Evolutionary conservation across 139 green algal genomes (phyloP), one percentile per base, ranked within the genome.

Genomic region (Asterochloris erici): DNA sequence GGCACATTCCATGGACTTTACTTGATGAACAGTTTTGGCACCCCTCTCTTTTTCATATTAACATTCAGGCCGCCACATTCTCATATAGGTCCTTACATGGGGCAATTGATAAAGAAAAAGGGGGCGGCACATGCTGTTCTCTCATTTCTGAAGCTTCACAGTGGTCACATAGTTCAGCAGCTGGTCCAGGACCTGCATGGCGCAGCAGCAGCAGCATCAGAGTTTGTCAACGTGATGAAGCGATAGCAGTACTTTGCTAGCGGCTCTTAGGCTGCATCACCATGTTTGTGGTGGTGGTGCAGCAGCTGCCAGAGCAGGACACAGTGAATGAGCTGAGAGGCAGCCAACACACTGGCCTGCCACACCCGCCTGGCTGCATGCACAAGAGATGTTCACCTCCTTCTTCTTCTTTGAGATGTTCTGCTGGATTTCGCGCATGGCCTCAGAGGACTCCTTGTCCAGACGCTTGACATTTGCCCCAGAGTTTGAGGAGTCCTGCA

Each of bases 91-190:
- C 38, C 38, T 54, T 54, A 54, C 38, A 54, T 54, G 38, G 6
- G 38, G 38, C 38, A 54, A 10, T 54, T 54, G 38, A 54, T 54
- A 6, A 6, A 10, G 4, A 54, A 6, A 54, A 54, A 54, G 38
- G 38, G 38, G 38, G 38, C 29, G 11, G 19, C 66, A 71, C n/a
- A 54, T 73, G 47, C 47, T 29, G 21, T 54, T 26, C 28, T 14
- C 83, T 76, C 63, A 79, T 23, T 76, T 27, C 74, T 86, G 85
- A 69, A 78, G 29, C 26, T 84, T 81, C 11, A 92, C 88, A 9
- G 71, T 73, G 12, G 83, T 87, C 15, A 91, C 86, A 62, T 92
- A 85, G 17, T 78, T 61, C 71, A 92, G 29, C 15, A 92, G 78
- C 68, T 83, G 47, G 17, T 86, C 77, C 63, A 91, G 24, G 17